phyloP scores from a whole-genome alignment of 2,329 filamentous ascomycete genomes.

The Colletotrichum somersetense region DNA sequence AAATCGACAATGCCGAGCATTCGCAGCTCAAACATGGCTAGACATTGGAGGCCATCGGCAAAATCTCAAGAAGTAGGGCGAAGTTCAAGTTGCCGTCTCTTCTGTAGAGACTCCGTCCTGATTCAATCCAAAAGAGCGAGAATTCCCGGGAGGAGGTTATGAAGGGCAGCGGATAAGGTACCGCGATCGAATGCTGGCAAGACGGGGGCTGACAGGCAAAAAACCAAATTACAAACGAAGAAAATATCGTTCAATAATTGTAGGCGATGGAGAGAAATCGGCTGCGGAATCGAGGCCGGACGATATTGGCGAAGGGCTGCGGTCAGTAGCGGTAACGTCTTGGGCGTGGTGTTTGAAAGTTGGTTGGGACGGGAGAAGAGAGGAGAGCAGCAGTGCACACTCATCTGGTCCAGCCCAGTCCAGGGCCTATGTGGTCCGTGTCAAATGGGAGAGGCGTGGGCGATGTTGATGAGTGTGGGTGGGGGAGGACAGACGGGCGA shows the following conservation, averaged over 20 bases:
- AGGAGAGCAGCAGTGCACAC: constrained; percentile 9
- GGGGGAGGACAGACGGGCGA: background rate
- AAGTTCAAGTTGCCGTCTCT: background rate
- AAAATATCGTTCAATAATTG: background rate
- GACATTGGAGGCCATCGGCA: constrained; percentile 45
- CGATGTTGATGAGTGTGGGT: constrained; percentile 13
- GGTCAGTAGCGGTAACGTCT: constrained; percentile 44
- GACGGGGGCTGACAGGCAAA: background rate
- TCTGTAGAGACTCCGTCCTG: background rate
- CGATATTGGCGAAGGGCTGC: constrained; percentile 39
- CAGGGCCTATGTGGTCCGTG: background rate
- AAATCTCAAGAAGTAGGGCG: background rate
- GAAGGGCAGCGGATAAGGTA: background rate
- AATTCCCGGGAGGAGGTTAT: background rate
- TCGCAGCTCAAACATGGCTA: constrained; percentile 51
- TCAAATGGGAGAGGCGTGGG: constrained; percentile 45
- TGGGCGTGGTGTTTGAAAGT: constrained; percentile 48
- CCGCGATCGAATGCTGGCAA: background rate
- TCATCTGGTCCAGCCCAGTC: background rate
- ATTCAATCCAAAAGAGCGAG: background rate
- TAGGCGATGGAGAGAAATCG: constrained; percentile 2
- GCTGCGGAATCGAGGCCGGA: background rate
- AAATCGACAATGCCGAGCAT: constrained; percentile 44
- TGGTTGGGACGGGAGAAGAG: constrained; percentile 24
- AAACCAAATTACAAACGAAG: background rate